Percentiles rank a stretch among this genome's conserved stretches.
phyloP scores from a whole-genome alignment of 2,329 filamentous ascomycete species.

The Alternaria consortialis region DNA sequence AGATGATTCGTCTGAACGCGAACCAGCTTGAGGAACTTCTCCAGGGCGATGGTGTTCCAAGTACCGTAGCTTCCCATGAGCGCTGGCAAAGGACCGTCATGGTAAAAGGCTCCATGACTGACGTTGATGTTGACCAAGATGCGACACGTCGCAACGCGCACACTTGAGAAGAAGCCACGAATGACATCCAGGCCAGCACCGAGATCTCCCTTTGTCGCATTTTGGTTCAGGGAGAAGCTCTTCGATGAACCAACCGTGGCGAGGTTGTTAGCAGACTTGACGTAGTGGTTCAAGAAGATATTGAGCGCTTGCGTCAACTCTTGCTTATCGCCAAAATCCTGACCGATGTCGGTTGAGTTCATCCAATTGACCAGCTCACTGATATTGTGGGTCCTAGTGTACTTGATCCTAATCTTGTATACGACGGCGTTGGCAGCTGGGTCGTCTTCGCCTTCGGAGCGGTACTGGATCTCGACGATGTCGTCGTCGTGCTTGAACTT shows the following conservation, averaged over 20 bases:
- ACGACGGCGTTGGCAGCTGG: constrained; percentile 12
- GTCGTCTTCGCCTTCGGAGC: constrained; percentile 32
- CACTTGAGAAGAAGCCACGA: constrained; percentile 68
- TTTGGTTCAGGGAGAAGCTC: constrained; percentile 49
- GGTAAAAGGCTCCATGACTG: constrained; percentile 65
- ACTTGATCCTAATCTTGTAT: constrained; percentile 28
- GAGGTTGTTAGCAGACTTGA: constrained; percentile 53
- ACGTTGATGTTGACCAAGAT: constrained; percentile 70
- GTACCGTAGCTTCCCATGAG: constrained; percentile 33
- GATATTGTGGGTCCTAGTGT: constrained; percentile 24
- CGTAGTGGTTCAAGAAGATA: constrained; percentile 62
- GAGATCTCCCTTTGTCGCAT: constrained; percentile 49
- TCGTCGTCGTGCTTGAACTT: constrained; percentile 25
- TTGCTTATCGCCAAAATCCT: constrained; percentile 53
- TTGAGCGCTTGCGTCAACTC: constrained; percentile 66
- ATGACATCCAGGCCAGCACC: constrained; percentile 63
- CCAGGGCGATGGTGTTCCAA: constrained; percentile 30
- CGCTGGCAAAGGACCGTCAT: constrained; percentile 50
- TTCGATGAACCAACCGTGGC: constrained; percentile 61
- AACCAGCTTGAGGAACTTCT: constrained; percentile 50
- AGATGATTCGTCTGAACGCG: constrained; percentile 50
- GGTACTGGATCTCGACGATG: constrained; percentile 27
- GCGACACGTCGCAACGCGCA: constrained; percentile 64
- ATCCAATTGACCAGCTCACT: constrained; percentile 59
- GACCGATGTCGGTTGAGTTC: constrained; percentile 50